Evolutionary conservation across 352 stramenopile genomes (phyloP).

Genomic region (Globisporangium canariense): DNA sequence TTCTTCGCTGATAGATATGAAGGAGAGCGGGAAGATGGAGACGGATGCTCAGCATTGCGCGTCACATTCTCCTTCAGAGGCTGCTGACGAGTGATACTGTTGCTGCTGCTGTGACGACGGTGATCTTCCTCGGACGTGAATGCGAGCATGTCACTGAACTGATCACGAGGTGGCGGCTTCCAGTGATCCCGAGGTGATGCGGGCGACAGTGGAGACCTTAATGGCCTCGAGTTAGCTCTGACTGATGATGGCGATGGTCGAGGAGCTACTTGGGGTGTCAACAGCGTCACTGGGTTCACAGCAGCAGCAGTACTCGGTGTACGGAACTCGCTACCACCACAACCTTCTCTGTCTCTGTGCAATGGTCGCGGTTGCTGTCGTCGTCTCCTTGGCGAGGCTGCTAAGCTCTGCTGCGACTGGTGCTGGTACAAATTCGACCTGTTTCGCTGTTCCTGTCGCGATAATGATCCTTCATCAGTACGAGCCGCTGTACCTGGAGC

Average conservation of each 20-base stretch:
- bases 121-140: constrained; percentile 2
- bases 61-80: constrained; percentile 11
- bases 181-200: background rate
- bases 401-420: constrained; percentile 3
- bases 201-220: background rate
- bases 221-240: background rate
- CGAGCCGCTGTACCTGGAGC: background rate
- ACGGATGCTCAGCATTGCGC: constrained; percentile 6
- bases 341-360: background rate
- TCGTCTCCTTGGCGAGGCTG: background rate
- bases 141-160: constrained; percentile 46
- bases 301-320: background rate
- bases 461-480: background rate
- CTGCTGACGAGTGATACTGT: background rate
- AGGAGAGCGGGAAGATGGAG: background rate
- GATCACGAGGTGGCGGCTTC: constrained; percentile 18
- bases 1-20: background rate
- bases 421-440: background rate
- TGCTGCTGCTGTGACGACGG: background rate
- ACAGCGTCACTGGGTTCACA: background rate
- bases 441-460: background rate
- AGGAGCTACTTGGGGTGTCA: background rate
- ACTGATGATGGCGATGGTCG: background rate
- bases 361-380: background rate
- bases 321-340: background rate